These are phyloP conservation scores for Veloboletus limbatus DNA, from an alignment of 1,284 basidiomycete genomes.

Conservation along the genomic window DNA sequence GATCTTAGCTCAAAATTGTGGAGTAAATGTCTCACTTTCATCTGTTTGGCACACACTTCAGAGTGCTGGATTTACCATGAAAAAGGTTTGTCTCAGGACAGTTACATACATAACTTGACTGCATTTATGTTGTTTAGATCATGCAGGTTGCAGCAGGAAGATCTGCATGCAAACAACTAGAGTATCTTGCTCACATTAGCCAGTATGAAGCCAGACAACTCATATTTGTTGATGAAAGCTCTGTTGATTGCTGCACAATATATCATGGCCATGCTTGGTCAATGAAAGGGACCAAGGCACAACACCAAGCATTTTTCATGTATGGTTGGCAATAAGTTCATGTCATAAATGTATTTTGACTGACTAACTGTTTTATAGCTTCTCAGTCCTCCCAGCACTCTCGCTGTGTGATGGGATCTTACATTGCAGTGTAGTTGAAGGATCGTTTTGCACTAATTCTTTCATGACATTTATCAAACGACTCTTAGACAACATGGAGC, in stretches of 20 bases:
- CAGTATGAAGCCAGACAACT: no score
- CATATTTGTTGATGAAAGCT: no score
- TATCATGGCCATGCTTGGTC: no score
- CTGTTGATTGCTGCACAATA: no score
- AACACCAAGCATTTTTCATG: no score
- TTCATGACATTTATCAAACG: background rate
- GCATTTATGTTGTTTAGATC: background rate
- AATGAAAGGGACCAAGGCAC: no score
- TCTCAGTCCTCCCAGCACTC: slow-evolving; percentile 6
- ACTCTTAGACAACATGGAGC: background rate
- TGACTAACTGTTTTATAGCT: background rate
- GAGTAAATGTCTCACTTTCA: no score
- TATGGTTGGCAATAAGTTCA: background rate
- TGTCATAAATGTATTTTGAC: background rate
- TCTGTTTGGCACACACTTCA: no score
- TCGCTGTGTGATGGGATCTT: slow-evolving; percentile 3
- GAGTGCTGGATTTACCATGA: no score
- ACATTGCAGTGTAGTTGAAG: slow-evolving; percentile 1
- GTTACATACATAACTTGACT: background rate
- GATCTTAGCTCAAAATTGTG: no score
- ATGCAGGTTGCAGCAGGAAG: background rate
- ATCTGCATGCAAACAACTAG: background rate
- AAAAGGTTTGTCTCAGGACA: no score
- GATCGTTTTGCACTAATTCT: slow-evolving; percentile 1
- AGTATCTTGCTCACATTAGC: background rate